Percentiles rank a stretch among this genome's conserved stretches.
phyloP scores from a whole-genome alignment of 2,329 filamentous ascomycete species.

The Fusarium sp. region DNA sequence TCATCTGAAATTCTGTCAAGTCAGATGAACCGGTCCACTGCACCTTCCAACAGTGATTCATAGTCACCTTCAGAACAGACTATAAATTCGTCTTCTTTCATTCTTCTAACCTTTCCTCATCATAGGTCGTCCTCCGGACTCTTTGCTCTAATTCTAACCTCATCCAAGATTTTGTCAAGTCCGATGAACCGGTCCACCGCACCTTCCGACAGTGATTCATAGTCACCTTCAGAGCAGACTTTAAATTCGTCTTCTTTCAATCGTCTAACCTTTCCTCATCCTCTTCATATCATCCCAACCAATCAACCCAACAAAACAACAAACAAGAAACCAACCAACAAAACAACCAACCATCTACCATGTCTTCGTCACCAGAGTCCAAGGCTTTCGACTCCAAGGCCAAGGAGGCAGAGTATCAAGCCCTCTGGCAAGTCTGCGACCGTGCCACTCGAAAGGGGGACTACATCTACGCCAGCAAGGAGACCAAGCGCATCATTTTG shows the following conservation, averaged over 20 bases:
- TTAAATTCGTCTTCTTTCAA: not conserved
- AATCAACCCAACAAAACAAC: not conserved
- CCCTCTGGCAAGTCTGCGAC: slow-evolving; percentile 43
- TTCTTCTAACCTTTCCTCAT: no score
- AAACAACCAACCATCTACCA: not conserved
- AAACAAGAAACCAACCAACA: not conserved
- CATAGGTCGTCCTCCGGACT: no score
- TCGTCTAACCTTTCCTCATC: not conserved
- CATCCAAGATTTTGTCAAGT: not conserved
- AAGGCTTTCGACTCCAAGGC: slow-evolving; percentile 6
- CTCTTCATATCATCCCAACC: not conserved
- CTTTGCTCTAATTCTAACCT: not conserved
- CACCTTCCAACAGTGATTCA: not conserved
- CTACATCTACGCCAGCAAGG: slow-evolving; percentile 13
- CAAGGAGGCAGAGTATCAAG: slow-evolving; percentile 43
- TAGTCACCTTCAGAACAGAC: not conserved
- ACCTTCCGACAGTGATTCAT: not conserved
- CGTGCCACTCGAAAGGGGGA: slow-evolving; percentile 25
- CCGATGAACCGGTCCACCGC: not conserved
- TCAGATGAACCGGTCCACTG: not conserved
- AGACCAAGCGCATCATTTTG: slow-evolving; percentile 23
- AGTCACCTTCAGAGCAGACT: not conserved
- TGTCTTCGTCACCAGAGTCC: slow-evolving; percentile 17
- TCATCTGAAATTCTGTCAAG: not conserved
- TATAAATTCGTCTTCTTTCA: not conserved